Evolutionary conservation across 1,139 yeast species (phyloP).

Genomic region (Hemisphaericaspora xylofermentans): DNA sequence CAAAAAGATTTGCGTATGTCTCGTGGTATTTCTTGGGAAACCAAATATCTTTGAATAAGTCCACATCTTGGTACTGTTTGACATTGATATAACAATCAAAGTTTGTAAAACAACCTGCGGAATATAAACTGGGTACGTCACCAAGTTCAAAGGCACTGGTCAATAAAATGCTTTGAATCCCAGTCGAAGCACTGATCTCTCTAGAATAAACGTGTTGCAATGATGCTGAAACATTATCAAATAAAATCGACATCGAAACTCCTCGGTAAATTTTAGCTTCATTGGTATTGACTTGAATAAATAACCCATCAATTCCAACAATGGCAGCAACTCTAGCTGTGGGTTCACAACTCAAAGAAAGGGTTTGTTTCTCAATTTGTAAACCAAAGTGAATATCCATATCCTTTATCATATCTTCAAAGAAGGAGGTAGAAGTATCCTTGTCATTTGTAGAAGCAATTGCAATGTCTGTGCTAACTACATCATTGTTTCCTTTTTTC

Average conservation of each 20-base stretch:
- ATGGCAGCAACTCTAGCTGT: conserved; percentile 89
- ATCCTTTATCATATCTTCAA: conserved; percentile 43
- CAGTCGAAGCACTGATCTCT: conserved; percentile 77
- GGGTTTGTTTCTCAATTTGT: conserved; percentile 66
- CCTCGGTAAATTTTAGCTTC: conserved; percentile 35
- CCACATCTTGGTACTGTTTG: conserved; percentile 84
- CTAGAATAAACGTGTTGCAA: conserved; percentile 89
- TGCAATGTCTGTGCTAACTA: background rate
- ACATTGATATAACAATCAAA: conserved; percentile 68
- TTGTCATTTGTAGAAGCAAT: conserved; percentile 14
- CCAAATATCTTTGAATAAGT: conserved; percentile 86
- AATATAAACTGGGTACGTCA: conserved; percentile 37
- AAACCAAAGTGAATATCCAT: conserved; percentile 66
- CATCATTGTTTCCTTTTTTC: conserved; percentile 16
- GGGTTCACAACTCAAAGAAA: conserved; percentile 87
- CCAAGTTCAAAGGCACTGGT: conserved; percentile 40
- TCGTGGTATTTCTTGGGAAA: conserved; percentile 37
- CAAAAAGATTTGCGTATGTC: conserved; percentile 2
- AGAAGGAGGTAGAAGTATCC: conserved; percentile 21
- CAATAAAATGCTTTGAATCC: conserved; percentile 49
- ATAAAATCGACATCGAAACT: conserved; percentile 36
- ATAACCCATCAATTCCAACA: conserved; percentile 66
- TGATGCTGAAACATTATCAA: conserved; percentile 61
- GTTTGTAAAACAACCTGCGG: conserved; percentile 56
- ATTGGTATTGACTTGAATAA: conserved; percentile 53